Base-by-base conservation (phyloP, 768 basidiomycete genomes). In the Cystofilobasidium capitatum region DNA sequence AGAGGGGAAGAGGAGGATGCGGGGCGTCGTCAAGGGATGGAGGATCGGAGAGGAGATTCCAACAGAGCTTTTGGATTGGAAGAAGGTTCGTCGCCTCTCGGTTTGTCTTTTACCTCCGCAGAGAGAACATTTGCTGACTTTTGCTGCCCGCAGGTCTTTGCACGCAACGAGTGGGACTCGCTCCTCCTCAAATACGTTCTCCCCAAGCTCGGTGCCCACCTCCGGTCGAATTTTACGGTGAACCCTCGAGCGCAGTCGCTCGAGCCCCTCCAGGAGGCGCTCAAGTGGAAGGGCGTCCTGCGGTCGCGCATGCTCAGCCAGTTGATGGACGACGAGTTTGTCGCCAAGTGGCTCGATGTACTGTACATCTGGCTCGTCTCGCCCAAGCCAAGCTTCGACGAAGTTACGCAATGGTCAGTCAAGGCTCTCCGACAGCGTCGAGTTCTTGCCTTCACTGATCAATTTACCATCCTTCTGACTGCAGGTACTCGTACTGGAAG, bases 311-410 rank as follows among this genome's bases (percentile, higher is more conserved):
- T 94, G 69, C 82, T 96, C 73, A 82, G 85, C 1, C 89, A 92
- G 73, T 79, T 99, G 16, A 79, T 99, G 70, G 89, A 94, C 75
- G 82, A 83, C 7, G 91, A 91, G 73, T 94, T 98, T 80, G 97
- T 97, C 82, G 89, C 91, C 5, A 94, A 96, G 75, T 99, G 93
- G 92, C 81, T 98, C 69, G 88, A 91, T 58, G 85, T 89, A 26
- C 80, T 99, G 29, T 86, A 93, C 74, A 78, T 90, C 54, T 98
- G 96, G 96, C 86, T 99, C 45, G 81, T 87, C n/a, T 88, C 91
- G 73, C 89, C 91, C 0, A 83, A 80, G 55, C 88, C 88, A 73
- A 92, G 85, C 78, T 88, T 91, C 72, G 89, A 88, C 72, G 91
- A 98, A 76, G 91, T 99, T 13, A 88, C 88, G 3, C 83, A 88